phyloP scores from a whole-genome alignment of 345 rosid genomes.

The Ceriops decandra region DNA sequence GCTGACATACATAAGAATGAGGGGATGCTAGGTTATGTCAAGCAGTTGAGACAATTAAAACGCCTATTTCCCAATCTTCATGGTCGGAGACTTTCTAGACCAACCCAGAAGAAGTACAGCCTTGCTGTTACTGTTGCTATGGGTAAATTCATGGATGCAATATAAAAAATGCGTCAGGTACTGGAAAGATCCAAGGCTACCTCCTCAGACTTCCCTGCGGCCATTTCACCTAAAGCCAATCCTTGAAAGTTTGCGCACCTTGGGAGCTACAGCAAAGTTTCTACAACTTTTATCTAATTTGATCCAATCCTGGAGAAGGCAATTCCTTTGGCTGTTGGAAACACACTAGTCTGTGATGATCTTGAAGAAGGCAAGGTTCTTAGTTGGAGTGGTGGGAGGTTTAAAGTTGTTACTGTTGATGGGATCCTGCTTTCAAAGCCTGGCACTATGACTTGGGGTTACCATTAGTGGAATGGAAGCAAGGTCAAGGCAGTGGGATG shows the following conservation, averaged over 20 bases:
- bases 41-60: slow-evolving; percentile 86
- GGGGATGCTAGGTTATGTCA: slow-evolving; percentile 80
- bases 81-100: slow-evolving; percentile 95
- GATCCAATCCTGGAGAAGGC: slow-evolving; percentile 88
- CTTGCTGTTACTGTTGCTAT: slow-evolving; percentile 97
- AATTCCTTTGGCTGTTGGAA: slow-evolving; percentile 87
- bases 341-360: slow-evolving; percentile 86
- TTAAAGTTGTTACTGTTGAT: slow-evolving; percentile 94
- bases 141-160: slow-evolving; percentile 98
- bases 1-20: slow-evolving; percentile 90
- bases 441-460: slow-evolving; percentile 99
- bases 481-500: slow-evolving; percentile 94
- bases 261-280: slow-evolving; percentile 81
- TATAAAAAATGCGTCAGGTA: slow-evolving; percentile 87
- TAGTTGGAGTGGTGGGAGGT: slow-evolving; percentile 90
- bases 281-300: slow-evolving; percentile 89
- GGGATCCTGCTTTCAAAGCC: slow-evolving; percentile 87
- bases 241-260: slow-evolving; percentile 66
- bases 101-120: slow-evolving; percentile 84
- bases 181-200: slow-evolving; percentile 34
- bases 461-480: slow-evolving; percentile 99
- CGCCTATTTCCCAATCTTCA: slow-evolving; percentile 89
- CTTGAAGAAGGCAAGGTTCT: slow-evolving; percentile 92
- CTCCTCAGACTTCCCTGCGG: slow-evolving; percentile 93
- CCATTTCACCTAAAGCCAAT: slow-evolving; percentile 90